Evolutionary conservation across 257 asterid species (phyloP).

Genomic region (Rauvolfia tetraphylla): DNA sequence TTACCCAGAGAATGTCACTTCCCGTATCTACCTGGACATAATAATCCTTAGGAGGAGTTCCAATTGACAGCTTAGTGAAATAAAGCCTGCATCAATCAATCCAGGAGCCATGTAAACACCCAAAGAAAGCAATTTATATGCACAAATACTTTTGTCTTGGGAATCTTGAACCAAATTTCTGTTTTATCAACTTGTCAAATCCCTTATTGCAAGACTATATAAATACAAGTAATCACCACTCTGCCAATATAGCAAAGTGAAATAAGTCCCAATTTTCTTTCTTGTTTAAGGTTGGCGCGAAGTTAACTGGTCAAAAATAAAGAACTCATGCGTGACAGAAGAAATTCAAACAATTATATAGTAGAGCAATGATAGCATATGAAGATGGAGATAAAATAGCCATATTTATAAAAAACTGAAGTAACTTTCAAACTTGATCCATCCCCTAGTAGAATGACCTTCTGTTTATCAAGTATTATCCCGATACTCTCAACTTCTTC

Average conservation of each 20-base stretch:
- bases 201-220: neutral
- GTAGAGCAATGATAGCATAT: neutral
- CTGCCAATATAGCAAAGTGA: neutral
- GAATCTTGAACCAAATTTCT: neutral
- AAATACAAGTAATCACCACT: neutral
- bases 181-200: neutral
- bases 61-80: slow-evolving; percentile 78
- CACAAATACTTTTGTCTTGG: neutral
- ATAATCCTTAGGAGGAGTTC: slow-evolving; percentile 89
- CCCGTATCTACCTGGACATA: slow-evolving; percentile 98
- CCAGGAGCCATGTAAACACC: slow-evolving; percentile 17
- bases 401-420: neutral
- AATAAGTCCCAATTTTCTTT: neutral
- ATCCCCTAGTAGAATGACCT: neutral
- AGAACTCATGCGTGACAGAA: neutral
- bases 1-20: slow-evolving; percentile 97
- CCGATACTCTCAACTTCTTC: neutral
- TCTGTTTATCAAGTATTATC: neutral
- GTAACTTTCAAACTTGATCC: neutral
- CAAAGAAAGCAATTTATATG: neutral
- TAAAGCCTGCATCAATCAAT: slow-evolving; percentile 66
- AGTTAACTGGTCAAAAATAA: neutral
- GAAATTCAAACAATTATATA: neutral
- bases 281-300: neutral
- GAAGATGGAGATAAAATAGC: neutral